Conservation (phyloP, 352 stramenopile species). For the Phytopythium delawarense region DNA sequence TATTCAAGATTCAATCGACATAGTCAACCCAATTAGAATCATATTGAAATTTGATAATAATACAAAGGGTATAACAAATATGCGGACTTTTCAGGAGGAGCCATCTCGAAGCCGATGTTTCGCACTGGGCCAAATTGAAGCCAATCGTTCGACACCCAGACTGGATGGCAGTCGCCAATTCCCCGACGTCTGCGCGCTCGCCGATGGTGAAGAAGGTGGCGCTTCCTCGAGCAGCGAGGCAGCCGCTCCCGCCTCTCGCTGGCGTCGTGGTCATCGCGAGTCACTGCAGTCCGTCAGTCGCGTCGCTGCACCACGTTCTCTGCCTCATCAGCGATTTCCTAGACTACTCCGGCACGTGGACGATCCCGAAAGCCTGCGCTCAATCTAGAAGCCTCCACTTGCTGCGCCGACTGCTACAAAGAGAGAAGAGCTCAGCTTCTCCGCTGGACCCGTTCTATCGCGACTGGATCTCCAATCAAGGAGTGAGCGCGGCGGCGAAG, state of each 20-base stretch:
- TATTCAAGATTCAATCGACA: no score
- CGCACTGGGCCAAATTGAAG: no score
- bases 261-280: not conserved
- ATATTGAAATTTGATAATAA: no score
- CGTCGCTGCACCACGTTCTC: not conserved
- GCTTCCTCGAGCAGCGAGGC: no score
- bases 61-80: no score
- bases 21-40: no score
- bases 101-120: no score
- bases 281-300: not conserved
- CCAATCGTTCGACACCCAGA: no score
- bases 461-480: not conserved
- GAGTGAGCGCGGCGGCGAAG: slow-evolving; percentile 32
- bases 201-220: no score
- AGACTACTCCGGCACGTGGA: not conserved
- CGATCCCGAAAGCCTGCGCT: not conserved
- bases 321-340: not conserved
- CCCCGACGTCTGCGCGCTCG: no score
- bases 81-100: no score
- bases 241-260: not conserved
- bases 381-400: not conserved
- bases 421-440: not conserved
- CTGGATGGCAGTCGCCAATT: no score
- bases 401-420: not conserved
- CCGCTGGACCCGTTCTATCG: not conserved